A percentile compares a stretch with the other conserved stretches of the same genome.
Conservation (phyloP, 192 early-diverging fungal genomes). For the Thamnidium elegans region DNA sequence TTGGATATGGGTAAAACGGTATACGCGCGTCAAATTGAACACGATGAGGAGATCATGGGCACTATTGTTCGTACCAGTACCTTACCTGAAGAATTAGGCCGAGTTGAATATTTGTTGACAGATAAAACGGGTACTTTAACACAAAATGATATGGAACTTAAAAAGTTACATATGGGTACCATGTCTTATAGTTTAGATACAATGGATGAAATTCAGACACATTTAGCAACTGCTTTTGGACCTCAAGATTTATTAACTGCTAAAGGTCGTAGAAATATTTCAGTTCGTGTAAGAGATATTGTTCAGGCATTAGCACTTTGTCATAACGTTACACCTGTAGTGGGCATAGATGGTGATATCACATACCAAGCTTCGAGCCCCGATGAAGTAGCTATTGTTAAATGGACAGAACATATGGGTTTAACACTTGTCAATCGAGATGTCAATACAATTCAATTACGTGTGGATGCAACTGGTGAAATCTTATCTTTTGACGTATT, state of each 20-base stretch:
- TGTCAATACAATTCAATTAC: conserved; percentile 63
- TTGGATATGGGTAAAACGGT: conserved; percentile 96
- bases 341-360: conserved; percentile 58
- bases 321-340: conserved; percentile 85
- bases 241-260: conserved; percentile 24
- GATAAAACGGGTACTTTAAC: conserved; percentile 99
- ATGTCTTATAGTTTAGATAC: conserved; percentile 90
- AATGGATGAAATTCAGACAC: conserved; percentile 83
- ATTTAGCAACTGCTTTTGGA: conserved; percentile 57
- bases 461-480: conserved; percentile 51
- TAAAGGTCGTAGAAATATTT: conserved; percentile 76
- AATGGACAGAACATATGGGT: conserved; percentile 86
- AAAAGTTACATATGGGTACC: conserved; percentile 92
- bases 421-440: conserved; percentile 79
- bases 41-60: conserved; percentile 78
- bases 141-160: conserved; percentile 95
- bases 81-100: conserved; percentile 93
- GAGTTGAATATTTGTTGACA: conserved; percentile 88
- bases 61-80: conserved; percentile 93
- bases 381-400: conserved; percentile 94
- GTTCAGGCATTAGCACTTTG: conserved; percentile 86
- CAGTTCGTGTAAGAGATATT: conserved; percentile 81
- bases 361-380: conserved; percentile 95
- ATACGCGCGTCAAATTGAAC: conserved; percentile 84
- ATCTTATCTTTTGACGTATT: conserved; percentile 74